Evolutionary conservation across 225 moss, liverwort and hornwort genomes (phyloP).

Genomic region (Lunularia cruciata): DNA sequence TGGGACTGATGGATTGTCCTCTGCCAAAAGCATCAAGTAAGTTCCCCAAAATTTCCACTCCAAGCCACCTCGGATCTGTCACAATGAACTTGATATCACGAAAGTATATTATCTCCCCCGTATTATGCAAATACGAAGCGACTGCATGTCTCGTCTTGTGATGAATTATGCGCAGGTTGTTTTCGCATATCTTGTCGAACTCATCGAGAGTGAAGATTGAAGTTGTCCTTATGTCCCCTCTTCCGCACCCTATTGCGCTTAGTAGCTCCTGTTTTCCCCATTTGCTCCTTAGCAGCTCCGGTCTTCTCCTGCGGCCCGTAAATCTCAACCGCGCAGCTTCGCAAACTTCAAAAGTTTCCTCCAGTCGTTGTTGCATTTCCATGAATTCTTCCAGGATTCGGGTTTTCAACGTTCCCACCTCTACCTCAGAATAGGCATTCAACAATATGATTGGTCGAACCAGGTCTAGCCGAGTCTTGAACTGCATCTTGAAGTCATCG

Average conservation of each 20-base stretch:
- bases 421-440: neutral
- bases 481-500: neutral
- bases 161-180: too few species aligned
- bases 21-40: neutral
- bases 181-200: neutral
- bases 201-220: neutral
- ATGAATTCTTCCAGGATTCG: neutral
- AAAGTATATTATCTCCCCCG: slow-evolving; percentile 10
- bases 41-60: slow-evolving; percentile 2
- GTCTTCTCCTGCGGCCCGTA: neutral
- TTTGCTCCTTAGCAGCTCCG: too few species aligned
- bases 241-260: too few species aligned
- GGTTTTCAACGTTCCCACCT: neutral
- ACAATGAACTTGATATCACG: neutral
- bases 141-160: neutral
- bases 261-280: too few species aligned
- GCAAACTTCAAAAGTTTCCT: neutral
- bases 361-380: neutral
- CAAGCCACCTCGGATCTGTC: slow-evolving; percentile 7
- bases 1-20: neutral
- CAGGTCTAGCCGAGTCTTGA: neutral
- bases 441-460: neutral
- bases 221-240: neutral
- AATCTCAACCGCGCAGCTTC: neutral
- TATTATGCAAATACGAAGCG: slow-evolving; percentile 12